These are phyloP conservation scores for Botrytis sinoallii DNA, from an alignment of 2,329 filamentous ascomycete species.

Conservation along the genomic window DNA sequence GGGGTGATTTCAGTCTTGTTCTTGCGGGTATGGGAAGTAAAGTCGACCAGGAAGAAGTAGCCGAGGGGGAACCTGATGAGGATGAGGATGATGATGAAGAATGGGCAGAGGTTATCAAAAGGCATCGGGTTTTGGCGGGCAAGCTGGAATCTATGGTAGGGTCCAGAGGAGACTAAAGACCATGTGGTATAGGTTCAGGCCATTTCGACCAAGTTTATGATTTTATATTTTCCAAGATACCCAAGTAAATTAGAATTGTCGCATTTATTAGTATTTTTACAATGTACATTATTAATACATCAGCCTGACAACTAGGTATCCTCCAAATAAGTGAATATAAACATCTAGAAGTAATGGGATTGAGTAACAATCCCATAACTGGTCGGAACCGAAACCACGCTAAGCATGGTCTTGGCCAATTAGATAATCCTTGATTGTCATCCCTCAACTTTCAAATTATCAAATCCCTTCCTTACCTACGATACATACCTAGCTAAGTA, in stretches of 20 bases:
- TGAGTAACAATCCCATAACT: background rate
- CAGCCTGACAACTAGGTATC: background rate
- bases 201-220: background rate
- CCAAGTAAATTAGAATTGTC: background rate
- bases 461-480: background rate
- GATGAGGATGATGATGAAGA: conserved; percentile 58
- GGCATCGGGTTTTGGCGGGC: conserved; percentile 80
- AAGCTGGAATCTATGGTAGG: conserved; percentile 68
- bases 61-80: conserved; percentile 44
- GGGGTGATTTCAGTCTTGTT: conserved; percentile 89
- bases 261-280: background rate
- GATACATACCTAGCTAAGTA: no score
- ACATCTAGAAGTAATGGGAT: background rate
- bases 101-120: conserved; percentile 87
- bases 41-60: conserved; percentile 37
- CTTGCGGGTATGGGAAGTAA: conserved; percentile 56
- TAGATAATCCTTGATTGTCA: conserved; percentile 10
- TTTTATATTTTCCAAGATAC: conserved; percentile 9
- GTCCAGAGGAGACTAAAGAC: conserved; percentile 25
- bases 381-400: background rate
- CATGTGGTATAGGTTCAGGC: background rate
- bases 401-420: conserved; percentile 14
- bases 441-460: background rate
- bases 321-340: background rate
- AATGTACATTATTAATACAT: background rate